Base-by-base conservation (phyloP, 2,329 filamentous ascomycete genomes). In the Parafenestella ontariensis region DNA sequence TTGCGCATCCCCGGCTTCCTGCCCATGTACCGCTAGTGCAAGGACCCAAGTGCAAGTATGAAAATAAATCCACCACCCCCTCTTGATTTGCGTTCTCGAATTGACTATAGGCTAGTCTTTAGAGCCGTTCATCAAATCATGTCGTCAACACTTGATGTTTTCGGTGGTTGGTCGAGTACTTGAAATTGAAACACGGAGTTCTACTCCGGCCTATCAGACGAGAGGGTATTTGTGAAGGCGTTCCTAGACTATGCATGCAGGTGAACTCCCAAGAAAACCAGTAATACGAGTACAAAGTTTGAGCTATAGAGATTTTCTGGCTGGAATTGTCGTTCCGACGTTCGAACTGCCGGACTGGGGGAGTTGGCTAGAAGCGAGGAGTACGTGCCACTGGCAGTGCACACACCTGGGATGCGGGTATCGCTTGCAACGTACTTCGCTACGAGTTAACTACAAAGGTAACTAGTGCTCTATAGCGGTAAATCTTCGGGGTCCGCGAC, bases 111-210 rank as follows among this genome's bases (percentile, higher is more conserved):
- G 37, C 37, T 40, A 23, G 48, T 21, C 34, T 41, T 48, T 31
- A 13, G 28, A 13, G 13, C 20, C 37, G 47, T 29, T 21, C 29
- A 31, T 46, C 49, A 53, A 53, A 53, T 54, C 29, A 37, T 41
- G 36, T 40, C 28, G 29, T 43, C 42, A 44, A 23, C 18, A 51
- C 24, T 42, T 40, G 13, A 29, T 13, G 23, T 31, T 28, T 46
- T 24, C 37, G 8, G 8, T 46, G 47, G 34, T 51, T 51, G 52
- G 52, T 24, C 23, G 41, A 18, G 20, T 29, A n/a, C 20, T 33
- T 28, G 34, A 31, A 36, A 29, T 36, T 34, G 36, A 9, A 15
- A 24, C 28, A 15, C 41, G 48, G 48, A 21, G 37, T 17, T 21
- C 18, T 46, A 11, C 18, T 17, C 42, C 7, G 15, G 15, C 41